A percentile compares a stretch with the other conserved stretches of the same genome.
Evolutionary conservation across 2,329 filamentous ascomycete genomes (phyloP).

Genomic region (Stagonosporopsis cucurbitacearum): DNA sequence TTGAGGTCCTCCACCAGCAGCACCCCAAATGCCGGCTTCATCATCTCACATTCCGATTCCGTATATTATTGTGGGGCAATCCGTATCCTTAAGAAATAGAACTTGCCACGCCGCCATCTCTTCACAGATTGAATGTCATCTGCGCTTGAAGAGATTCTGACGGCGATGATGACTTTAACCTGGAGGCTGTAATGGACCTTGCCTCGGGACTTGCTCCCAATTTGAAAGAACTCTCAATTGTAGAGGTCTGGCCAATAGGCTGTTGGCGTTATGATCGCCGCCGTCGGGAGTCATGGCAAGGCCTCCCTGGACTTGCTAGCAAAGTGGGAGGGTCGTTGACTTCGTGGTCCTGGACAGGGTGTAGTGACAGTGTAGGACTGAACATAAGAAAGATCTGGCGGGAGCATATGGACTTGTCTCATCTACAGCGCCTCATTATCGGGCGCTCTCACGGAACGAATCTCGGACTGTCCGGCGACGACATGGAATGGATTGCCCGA

Average conservation of each 20-base stretch:
- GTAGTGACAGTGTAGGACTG: neutral
- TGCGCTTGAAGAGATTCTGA: slow-evolving; percentile 24
- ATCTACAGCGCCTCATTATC: slow-evolving; percentile 26
- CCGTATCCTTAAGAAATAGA: slow-evolving; percentile 33
- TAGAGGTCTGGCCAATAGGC: slow-evolving; percentile 2
- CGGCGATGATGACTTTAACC: slow-evolving; percentile 29
- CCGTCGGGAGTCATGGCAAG: slow-evolving; percentile 19
- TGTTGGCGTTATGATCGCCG: neutral
- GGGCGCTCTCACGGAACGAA: slow-evolving; percentile 9
- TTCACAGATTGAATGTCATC: slow-evolving; percentile 20
- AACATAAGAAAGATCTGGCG: slow-evolving; percentile 23
- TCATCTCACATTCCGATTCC: slow-evolving; percentile 30
- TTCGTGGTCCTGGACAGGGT: slow-evolving; percentile 11
- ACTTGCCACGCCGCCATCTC: slow-evolving; percentile 29
- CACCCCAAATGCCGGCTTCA: slow-evolving; percentile 28
- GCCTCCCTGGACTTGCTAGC: slow-evolving; percentile 24
- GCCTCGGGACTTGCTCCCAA: slow-evolving; percentile 30
- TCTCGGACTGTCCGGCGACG: slow-evolving; percentile 21
- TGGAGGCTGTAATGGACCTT: slow-evolving; percentile 28
- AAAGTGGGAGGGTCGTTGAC: slow-evolving; percentile 21
- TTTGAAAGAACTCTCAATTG: slow-evolving; percentile 26
- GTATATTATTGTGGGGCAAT: slow-evolving; percentile 26
- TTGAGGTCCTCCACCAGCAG: slow-evolving; percentile 19
- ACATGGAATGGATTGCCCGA: slow-evolving; percentile 25
- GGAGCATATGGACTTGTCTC: slow-evolving; percentile 23